Evolutionary conservation across 2,329 filamentous ascomycete genomes (phyloP).

Genomic region (Nigrospora osmanthi): DNA sequence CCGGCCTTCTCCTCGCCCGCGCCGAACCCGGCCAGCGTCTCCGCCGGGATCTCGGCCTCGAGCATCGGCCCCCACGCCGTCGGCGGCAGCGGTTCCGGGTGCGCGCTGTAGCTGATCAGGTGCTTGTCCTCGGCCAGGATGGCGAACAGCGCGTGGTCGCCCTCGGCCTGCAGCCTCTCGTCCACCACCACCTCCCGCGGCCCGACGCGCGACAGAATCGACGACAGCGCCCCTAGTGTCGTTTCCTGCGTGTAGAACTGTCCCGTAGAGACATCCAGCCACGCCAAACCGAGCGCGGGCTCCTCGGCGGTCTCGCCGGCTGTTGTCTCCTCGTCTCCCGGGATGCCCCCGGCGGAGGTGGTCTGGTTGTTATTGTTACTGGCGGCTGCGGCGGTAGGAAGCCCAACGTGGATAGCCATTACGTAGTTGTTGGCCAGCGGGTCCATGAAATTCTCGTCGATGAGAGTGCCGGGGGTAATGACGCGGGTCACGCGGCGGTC

Average conservation of each 20-base stretch:
- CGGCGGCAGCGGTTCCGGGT: slow-evolving; percentile 36
- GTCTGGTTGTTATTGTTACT: neutral
- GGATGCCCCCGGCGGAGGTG: neutral
- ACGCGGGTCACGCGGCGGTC: slow-evolving; percentile 80
- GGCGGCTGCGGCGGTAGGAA: slow-evolving; percentile 13
- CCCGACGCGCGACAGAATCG: slow-evolving; percentile 72
- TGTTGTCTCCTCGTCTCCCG: slow-evolving; percentile 1
- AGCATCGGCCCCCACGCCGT: slow-evolving; percentile 69
- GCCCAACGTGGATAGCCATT: slow-evolving; percentile 61
- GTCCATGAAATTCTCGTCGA: slow-evolving; percentile 97
- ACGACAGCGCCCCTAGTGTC: slow-evolving; percentile 63
- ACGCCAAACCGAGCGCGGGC: slow-evolving; percentile 61
- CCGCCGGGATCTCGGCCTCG: slow-evolving; percentile 58
- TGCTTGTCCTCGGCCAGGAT: slow-evolving; percentile 70
- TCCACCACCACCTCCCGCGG: slow-evolving; percentile 82
- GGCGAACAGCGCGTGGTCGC: slow-evolving; percentile 53
- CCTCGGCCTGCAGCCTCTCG: slow-evolving; percentile 47
- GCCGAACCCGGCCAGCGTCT: slow-evolving; percentile 51
- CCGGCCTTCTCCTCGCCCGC: slow-evolving; percentile 67
- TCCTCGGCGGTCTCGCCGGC: slow-evolving; percentile 9
- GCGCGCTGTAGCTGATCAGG: slow-evolving; percentile 64
- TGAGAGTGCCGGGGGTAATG: slow-evolving; percentile 88
- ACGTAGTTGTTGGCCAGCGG: slow-evolving; percentile 91
- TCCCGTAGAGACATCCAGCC: slow-evolving; percentile 92
- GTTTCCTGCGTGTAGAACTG: slow-evolving; percentile 83